These are phyloP conservation scores for Leccinum obscurum DNA, from an alignment of 768 basidiomycete species.

Conservation along the genomic window DNA sequence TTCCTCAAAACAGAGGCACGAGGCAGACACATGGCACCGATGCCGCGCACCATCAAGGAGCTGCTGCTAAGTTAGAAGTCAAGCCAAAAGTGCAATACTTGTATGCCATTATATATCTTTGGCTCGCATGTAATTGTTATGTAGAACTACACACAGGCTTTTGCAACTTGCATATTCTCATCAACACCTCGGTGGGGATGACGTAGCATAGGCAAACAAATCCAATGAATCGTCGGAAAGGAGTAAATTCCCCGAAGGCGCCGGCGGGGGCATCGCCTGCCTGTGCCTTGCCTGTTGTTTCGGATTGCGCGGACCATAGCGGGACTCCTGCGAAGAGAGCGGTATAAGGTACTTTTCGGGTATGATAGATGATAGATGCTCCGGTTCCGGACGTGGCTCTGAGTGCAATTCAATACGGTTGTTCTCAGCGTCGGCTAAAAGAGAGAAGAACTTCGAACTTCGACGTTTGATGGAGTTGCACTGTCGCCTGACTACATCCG, in stretches of 20 bases:
- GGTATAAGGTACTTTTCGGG: constrained; percentile 16
- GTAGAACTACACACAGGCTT: constrained; percentile 3
- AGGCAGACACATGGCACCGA: constrained; percentile 22
- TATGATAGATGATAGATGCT: constrained; percentile 13
- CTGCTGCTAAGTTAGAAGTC: background rate
- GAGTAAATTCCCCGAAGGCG: constrained; percentile 12
- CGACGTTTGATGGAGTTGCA: constrained; percentile 17
- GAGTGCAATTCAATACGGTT: constrained; percentile 38
- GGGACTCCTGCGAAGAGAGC: constrained; percentile 8
- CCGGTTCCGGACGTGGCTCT: constrained; percentile 7
- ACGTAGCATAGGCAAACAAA: constrained; percentile 42
- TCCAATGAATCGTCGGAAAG: constrained; percentile 52
- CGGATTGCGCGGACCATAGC: constrained; percentile 6
- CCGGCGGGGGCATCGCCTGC: background rate
- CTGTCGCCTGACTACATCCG: constrained; percentile 3
- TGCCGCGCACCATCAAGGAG: background rate
- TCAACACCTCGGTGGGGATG: constrained; percentile 30
- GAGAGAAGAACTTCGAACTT: constrained; percentile 37
- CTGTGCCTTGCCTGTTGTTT: constrained; percentile 7
- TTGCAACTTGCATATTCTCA: background rate
- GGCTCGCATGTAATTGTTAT: background rate
- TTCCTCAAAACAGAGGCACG: constrained; percentile 15
- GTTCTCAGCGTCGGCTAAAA: constrained; percentile 41
- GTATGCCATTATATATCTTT: background rate
- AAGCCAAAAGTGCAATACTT: background rate